Conservation (phyloP, 352 stramenopile genomes). For the Phytophthora capsici region DNA sequence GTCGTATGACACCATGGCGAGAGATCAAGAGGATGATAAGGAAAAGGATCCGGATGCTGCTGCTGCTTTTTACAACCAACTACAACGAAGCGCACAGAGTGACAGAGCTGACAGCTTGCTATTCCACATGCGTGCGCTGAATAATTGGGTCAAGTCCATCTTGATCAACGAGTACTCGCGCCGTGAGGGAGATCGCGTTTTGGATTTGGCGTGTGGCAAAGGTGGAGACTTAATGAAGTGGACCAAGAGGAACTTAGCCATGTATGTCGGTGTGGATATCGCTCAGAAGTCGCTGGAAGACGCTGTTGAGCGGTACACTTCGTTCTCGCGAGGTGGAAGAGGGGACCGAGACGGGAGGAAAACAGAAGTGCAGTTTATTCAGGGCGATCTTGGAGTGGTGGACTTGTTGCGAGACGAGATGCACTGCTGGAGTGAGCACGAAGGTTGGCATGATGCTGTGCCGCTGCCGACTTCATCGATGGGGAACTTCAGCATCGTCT, state of each 20-base stretch:
- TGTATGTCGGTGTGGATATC: slow-evolving; percentile 99
- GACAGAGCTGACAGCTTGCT: slow-evolving; percentile 91
- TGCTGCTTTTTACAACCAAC: slow-evolving; percentile 86
- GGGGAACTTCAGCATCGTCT: slow-evolving; percentile 95
- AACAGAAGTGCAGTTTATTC: slow-evolving; percentile 79
- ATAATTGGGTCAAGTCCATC: slow-evolving; percentile 99
- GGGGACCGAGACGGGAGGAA: slow-evolving; percentile 48
- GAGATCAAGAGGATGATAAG: slow-evolving; percentile 33
- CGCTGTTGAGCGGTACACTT: slow-evolving; percentile 86
- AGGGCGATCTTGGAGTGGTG: slow-evolving; percentile 77
- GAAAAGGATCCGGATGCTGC: slow-evolving; percentile 68
- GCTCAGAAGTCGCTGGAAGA: slow-evolving; percentile 96
- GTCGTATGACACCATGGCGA: slow-evolving; percentile 62
- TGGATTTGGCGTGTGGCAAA: slow-evolving; percentile 99
- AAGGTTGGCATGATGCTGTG: slow-evolving; percentile 66
- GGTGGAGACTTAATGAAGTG: slow-evolving; percentile 99
- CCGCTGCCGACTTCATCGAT: slow-evolving; percentile 43
- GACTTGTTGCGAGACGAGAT: slow-evolving; percentile 71
- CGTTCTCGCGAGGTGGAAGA: slow-evolving; percentile 56
- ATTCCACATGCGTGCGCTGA: slow-evolving; percentile 98
- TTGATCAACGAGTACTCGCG: slow-evolving; percentile 92
- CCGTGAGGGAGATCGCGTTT: slow-evolving; percentile 83
- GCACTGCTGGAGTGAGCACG: slow-evolving; percentile 72
- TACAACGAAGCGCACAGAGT: slow-evolving; percentile 73
- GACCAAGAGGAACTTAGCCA: slow-evolving; percentile 87